Base-by-base conservation (phyloP, 2,329 filamentous ascomycete genomes). In the Aspergillus chevalieri region DNA sequence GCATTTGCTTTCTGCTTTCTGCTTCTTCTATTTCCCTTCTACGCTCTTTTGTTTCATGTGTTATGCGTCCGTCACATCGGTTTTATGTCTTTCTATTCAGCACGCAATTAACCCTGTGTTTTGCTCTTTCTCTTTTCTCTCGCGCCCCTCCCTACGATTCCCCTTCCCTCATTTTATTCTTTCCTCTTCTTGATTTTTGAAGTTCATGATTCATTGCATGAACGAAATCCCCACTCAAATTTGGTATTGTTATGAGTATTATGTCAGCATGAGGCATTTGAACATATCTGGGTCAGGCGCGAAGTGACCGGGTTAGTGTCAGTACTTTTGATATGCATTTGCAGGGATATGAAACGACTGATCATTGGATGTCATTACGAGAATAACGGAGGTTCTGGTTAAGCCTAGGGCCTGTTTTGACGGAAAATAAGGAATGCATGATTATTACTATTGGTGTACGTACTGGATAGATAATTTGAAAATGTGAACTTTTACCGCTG, bases 161-260 rank as follows among this genome's bases (percentile, higher is more conserved):
- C 41, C 15, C 26, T 15, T 39, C 6, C 49, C 51, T 44, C 46
- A 49, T 56, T n/a, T 34, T n/a, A 26, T 42, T 12, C 10, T 8
- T 48, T 48, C 17, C 34, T 15, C n/a, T 19, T 39, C 15, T 39
- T 39, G 4, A 17, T 19, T 19, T 19, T 39, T n/a, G 7, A 15
- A 17, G 15, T 30, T 28, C 36, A 39, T 17, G 19, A 21, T 28
- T 21, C 15, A 39, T 51, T 51, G 47, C 46, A 53, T 51, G 26
- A 51, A 54, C 41, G 53, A 57, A 50, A 59, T 57, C 55, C 51
- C 57, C 52, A 42, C 57, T 57, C 57, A 14, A 12, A 14, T 26
- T 43, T 43, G 44, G 48, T 49, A 46, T 52, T 34, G 52, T 51
- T 38, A 57, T 49, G 47, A 56, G 48, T 42, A 53, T 56, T 49